phyloP scores from a whole-genome alignment of 2,329 filamentous ascomycete genomes.

The Arthrocladium fulminans region DNA sequence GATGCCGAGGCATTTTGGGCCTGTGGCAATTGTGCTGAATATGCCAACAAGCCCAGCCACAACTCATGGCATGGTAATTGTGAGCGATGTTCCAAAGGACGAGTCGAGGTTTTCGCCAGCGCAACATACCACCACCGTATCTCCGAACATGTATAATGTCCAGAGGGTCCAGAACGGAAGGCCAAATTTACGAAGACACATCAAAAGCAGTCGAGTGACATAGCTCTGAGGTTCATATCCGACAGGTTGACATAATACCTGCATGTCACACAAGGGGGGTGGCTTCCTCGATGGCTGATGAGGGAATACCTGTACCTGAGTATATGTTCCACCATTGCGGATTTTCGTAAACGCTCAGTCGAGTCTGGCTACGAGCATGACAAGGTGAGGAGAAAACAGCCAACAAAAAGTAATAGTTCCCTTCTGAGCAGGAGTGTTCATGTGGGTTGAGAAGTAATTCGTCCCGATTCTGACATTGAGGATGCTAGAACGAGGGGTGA shows the following conservation, averaged over 20 bases:
- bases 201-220: constrained; percentile 67
- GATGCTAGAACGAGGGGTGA: background rate
- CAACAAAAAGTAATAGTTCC: too few relatives aligned
- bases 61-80: constrained; percentile 54
- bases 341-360: too few relatives aligned
- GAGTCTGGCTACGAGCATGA: too few relatives aligned
- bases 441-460: constrained; percentile 26
- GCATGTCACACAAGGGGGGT: constrained; percentile 51
- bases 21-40: constrained; percentile 61
- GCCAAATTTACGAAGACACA: constrained; percentile 61
- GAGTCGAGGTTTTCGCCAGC: constrained; percentile 60
- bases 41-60: constrained; percentile 61
- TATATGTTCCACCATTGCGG: too few relatives aligned
- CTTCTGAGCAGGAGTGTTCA: too few relatives aligned
- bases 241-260: constrained; percentile 65
- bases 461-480: background rate
- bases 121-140: constrained; percentile 64
- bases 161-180: constrained; percentile 63
- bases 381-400: too few relatives aligned
- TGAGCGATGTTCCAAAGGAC: constrained; percentile 53
- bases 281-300: constrained; percentile 45
- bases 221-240: constrained; percentile 66
- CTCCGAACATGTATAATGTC: constrained; percentile 59
- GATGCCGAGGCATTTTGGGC: constrained; percentile 66
- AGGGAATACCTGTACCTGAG: too few relatives aligned